Percentiles rank a stretch among this genome's conserved stretches.
Evolutionary conservation across 148 eudicot genomes (phyloP).

Genomic region (Rhododendron kiyosumense): DNA sequence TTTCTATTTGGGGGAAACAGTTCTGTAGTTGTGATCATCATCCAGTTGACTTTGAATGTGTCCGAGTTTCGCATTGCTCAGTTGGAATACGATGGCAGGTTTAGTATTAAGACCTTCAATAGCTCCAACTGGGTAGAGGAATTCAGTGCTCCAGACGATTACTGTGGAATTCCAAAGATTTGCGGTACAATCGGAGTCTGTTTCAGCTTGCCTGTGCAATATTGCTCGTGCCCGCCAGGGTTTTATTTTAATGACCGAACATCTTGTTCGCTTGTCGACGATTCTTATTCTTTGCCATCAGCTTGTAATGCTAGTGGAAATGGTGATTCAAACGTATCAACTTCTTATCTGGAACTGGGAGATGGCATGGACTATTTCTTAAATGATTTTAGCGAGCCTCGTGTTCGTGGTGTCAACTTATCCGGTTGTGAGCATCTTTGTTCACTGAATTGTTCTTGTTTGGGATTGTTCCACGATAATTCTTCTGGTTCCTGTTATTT

Average conservation of each 20-base stretch:
- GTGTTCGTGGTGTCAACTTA: conserved; percentile 26
- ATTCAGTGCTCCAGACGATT: conserved; percentile 42
- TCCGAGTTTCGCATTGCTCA: conserved; percentile 39
- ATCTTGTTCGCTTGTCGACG: conserved; percentile 32
- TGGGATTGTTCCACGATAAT: conserved; percentile 52
- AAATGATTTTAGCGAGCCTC: conserved; percentile 33
- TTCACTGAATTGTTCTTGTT: conserved; percentile 51
- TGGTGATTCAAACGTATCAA: conserved; percentile 13
- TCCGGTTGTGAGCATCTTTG: conserved; percentile 52
- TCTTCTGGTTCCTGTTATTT: conserved; percentile 50
- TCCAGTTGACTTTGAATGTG: conserved; percentile 22
- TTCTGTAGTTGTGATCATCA: conserved; percentile 34
- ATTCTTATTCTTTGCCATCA: conserved; percentile 34
- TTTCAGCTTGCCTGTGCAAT: not conserved
- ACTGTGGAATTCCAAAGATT: conserved; percentile 42
- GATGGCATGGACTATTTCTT: conserved; percentile 44
- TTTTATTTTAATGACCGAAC: conserved; percentile 25
- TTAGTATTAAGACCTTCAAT: conserved; percentile 32
- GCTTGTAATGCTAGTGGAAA: conserved; percentile 36
- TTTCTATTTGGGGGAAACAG: conserved; percentile 39
- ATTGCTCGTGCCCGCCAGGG: conserved; percentile 53
- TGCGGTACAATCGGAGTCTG: conserved; percentile 52
- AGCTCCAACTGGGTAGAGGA: conserved; percentile 24
- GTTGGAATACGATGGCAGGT: conserved; percentile 41
- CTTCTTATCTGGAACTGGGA: conserved; percentile 37